Percentiles rank a stretch among this genome's conserved stretches.
Conservation (phyloP, 1,284 basidiomycete genomes). For the Puccinia coronata region DNA sequence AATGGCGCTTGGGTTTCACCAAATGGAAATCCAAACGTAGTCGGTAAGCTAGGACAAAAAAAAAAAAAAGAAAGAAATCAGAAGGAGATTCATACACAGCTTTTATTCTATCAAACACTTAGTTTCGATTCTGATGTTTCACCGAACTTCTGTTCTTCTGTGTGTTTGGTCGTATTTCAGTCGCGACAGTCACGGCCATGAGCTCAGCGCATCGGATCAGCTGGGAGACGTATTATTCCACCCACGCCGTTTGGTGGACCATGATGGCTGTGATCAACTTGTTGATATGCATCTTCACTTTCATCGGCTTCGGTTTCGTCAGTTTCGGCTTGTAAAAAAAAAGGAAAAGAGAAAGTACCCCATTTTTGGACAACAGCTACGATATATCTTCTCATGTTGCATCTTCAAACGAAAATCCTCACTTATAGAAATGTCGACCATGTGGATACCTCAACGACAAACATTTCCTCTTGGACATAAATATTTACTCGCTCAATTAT, state of each 20-base stretch:
- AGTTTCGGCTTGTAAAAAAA: constrained; percentile 4
- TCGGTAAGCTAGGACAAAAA: neutral
- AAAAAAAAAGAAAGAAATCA: neutral
- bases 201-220: constrained; percentile 9
- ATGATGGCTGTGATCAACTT: neutral
- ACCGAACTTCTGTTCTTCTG: neutral
- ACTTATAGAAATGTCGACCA: no score
- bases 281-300: neutral
- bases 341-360: no score
- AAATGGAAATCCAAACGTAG: constrained; percentile 23
- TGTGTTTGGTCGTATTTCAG: neutral
- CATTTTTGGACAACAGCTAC: neutral
- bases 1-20: neutral
- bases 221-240: constrained; percentile 2
- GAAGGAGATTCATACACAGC: neutral
- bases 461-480: no score
- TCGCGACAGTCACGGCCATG: constrained; percentile 25
- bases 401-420: no score
- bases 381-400: no score
- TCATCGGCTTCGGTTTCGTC: constrained; percentile 30
- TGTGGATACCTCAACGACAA: no score
- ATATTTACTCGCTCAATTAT: no score
- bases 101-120: neutral
- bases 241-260: neutral
- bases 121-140: neutral